phyloP scores from a whole-genome alignment of 106 monocot genomes.

The Vanilla planifolia region DNA sequence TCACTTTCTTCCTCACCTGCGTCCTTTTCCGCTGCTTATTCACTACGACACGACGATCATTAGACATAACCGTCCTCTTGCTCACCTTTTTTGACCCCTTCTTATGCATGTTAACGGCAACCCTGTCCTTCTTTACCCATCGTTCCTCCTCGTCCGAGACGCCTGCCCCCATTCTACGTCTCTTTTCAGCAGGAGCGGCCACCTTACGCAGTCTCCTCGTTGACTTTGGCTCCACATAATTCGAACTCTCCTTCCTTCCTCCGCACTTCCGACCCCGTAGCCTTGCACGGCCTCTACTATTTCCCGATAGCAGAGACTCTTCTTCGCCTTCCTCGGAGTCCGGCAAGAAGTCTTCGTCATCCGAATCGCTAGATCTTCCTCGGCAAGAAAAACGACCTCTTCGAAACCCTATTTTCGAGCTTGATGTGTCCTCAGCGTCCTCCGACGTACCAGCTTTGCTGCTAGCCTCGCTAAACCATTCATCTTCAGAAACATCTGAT shows the following conservation, averaged over 20 bases:
- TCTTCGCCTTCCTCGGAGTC: constrained; percentile 40
- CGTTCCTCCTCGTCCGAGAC: constrained; percentile 25
- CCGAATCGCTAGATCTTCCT: constrained; percentile 27
- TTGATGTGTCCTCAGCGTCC: constrained; percentile 10
- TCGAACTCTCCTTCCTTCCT: constrained; percentile 19
- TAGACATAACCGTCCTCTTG: constrained; percentile 14
- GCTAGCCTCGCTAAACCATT: constrained; percentile 16
- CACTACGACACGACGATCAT: not conserved
- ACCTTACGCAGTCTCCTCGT: constrained; percentile 4
- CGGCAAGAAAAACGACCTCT: not conserved
- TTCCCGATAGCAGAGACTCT: not conserved
- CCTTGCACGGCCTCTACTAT: not conserved
- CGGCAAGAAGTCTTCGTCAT: constrained; percentile 54
- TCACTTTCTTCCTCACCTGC: no score
- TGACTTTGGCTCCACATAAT: constrained; percentile 12
- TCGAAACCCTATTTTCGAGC: constrained; percentile 2
- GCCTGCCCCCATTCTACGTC: not conserved
- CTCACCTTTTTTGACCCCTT: constrained; percentile 9
- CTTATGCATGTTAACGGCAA: constrained; percentile 7
- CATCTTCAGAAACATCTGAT: constrained; percentile 22
- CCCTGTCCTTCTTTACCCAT: constrained; percentile 28
- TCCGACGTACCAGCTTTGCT: not conserved
- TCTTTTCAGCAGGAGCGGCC: constrained; percentile 4
- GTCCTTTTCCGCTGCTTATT: no score
- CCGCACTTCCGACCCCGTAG: not conserved